Conservation (phyloP, 1,139 yeast genomes). For the Diutina pseudorugosa region DNA sequence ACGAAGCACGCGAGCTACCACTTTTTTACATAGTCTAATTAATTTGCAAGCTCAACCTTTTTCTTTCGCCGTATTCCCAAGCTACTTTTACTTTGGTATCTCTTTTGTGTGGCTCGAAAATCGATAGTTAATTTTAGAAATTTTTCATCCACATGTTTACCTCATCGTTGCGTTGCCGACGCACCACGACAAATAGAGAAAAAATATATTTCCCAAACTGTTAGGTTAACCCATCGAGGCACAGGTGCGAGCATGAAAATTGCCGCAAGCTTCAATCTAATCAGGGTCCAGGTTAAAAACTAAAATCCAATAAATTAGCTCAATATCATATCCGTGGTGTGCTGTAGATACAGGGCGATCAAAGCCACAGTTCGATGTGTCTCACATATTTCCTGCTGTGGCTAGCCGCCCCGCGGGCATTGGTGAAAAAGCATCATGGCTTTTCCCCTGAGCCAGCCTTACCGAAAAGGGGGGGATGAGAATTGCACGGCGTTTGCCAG, state of each 20-base stretch:
- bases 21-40: background rate
- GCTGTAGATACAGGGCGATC: too few relatives aligned
- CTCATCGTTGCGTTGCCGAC: background rate
- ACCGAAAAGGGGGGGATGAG: background rate
- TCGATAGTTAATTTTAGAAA: too few relatives aligned
- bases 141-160: background rate
- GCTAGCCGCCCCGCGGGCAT: background rate
- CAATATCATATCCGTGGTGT: too few relatives aligned
- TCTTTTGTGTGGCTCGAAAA: too few relatives aligned
- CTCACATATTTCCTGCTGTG: background rate
- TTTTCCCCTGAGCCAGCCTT: background rate
- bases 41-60: background rate
- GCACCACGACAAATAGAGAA: background rate
- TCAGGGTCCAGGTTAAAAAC: background rate
- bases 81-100: too few relatives aligned
- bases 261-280: background rate
- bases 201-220: background rate
- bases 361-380: too few relatives aligned
- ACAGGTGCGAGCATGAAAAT: background rate
- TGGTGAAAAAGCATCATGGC: background rate
- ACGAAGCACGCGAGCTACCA: background rate
- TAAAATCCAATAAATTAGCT: too few relatives aligned
- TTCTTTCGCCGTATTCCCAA: background rate
- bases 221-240: background rate
- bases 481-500: background rate